These are phyloP conservation scores for Moringa oleifera DNA, from an alignment of 345 rosid species.

Conservation along the genomic window DNA sequence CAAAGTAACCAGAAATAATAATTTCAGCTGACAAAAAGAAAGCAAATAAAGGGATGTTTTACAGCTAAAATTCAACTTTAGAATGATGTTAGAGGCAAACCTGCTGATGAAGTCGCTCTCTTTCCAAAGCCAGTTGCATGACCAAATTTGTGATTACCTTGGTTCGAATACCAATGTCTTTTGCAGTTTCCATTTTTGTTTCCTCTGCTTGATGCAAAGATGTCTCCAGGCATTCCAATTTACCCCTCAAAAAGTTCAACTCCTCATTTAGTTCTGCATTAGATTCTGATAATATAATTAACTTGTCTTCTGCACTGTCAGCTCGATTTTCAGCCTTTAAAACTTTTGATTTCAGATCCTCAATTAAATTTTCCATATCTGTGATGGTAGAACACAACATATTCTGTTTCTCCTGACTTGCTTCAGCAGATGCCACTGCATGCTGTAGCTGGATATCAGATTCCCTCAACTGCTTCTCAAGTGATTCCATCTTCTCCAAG, in stretches of 20 bases:
- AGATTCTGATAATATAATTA: constrained; percentile 68
- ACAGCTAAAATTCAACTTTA: too few species aligned
- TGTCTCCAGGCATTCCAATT: constrained; percentile 57
- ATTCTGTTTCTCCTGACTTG: constrained; percentile 74
- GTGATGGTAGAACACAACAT: constrained; percentile 59
- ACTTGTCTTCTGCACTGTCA: constrained; percentile 70
- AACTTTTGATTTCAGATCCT: constrained; percentile 69
- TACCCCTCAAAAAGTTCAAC: constrained; percentile 58
- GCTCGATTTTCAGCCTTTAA: constrained; percentile 65
- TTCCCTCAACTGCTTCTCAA: constrained; percentile 62
- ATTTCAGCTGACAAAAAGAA: neutral
- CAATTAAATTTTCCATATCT: constrained; percentile 83
- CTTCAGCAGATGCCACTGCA: constrained; percentile 81
- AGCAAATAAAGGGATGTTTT: too few species aligned
- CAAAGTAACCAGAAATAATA: neutral
- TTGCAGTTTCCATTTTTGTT: constrained; percentile 52
- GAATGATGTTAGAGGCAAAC: constrained; percentile 19
- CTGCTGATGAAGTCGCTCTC: constrained; percentile 89
- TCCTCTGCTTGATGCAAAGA: constrained; percentile 69
- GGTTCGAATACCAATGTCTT: constrained; percentile 58
- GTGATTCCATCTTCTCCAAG: constrained; percentile 47
- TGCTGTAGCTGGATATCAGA: constrained; percentile 60
- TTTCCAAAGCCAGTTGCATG: constrained; percentile 67
- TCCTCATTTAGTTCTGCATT: constrained; percentile 70
- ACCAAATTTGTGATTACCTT: constrained; percentile 74